phyloP scores from a whole-genome alignment of 23 red algal species.

The Porphyridium purpureum region DNA sequence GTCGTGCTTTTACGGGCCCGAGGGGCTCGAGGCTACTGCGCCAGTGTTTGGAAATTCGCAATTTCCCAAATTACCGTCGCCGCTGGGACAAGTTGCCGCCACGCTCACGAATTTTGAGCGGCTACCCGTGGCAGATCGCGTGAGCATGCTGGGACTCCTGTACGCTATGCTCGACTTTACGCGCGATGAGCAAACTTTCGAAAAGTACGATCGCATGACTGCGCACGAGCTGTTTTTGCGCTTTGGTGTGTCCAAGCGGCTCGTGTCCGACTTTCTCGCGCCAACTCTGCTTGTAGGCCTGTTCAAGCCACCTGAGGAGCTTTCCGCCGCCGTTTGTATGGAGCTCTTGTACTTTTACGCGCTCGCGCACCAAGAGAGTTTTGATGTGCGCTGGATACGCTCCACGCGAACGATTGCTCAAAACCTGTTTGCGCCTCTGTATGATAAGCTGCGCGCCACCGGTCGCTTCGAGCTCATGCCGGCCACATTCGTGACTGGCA shows the following conservation, averaged over 20 bases:
- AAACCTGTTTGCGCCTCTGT: slow-evolving; percentile 47
- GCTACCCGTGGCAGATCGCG: slow-evolving; percentile 35
- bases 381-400: slow-evolving; percentile 76
- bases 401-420: slow-evolving; percentile 46
- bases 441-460: slow-evolving; percentile 12
- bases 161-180: slow-evolving; percentile 47
- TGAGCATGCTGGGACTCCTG: slow-evolving; percentile 52
- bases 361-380: slow-evolving; percentile 49
- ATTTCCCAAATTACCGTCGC: slow-evolving; percentile 38
- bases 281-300: slow-evolving; percentile 71
- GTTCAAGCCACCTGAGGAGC: slow-evolving; percentile 53
- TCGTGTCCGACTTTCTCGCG: slow-evolving; percentile 46
- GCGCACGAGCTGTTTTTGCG: slow-evolving; percentile 54
- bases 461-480: slow-evolving; percentile 20
- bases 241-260: slow-evolving; percentile 36
- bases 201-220: slow-evolving; percentile 69
- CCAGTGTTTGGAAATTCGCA: slow-evolving; percentile 71
- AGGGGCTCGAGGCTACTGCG: slow-evolving; percentile 46
- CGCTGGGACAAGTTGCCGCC: too few relatives aligned
- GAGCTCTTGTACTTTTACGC: slow-evolving; percentile 72
- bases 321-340: slow-evolving; percentile 41
- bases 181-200: slow-evolving; percentile 26
- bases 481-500: slow-evolving; percentile 29
- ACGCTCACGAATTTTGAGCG: slow-evolving; percentile 55
- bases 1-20: slow-evolving; percentile 35